A percentile compares a stretch with the other conserved stretches of the same genome.
Evolutionary conservation across 2,329 filamentous ascomycete species (phyloP).

Genomic region (Ophiostoma quercus): DNA sequence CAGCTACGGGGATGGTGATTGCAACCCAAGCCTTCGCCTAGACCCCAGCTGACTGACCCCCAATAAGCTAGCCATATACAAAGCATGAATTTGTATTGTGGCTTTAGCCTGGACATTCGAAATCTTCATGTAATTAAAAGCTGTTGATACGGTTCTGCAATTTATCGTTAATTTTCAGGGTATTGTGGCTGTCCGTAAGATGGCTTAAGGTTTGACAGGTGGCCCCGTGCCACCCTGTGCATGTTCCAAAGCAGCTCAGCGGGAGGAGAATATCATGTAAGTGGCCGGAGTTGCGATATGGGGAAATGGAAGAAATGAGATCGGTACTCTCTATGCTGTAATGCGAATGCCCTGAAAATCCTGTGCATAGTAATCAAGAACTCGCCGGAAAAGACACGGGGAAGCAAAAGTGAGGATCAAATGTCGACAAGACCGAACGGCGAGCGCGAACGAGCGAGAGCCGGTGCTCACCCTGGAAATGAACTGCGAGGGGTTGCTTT

Average conservation of each 20-base stretch:
- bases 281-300: background rate
- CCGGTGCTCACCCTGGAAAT: background rate
- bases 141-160: background rate
- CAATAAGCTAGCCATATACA: background rate
- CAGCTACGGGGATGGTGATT: slow-evolving; percentile 8
- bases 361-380: too few species aligned
- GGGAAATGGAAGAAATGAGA: background rate
- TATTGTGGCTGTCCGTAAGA: background rate
- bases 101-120: background rate
- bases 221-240: background rate
- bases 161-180: background rate
- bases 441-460: background rate
- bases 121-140: background rate
- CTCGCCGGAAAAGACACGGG: background rate
- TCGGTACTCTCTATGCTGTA: background rate
- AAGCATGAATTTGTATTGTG: background rate
- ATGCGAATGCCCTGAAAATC: too few species aligned
- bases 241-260: slow-evolving; percentile 1
- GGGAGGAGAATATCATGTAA: background rate
- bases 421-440: background rate
- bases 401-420: background rate
- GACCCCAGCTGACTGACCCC: slow-evolving; percentile 9
- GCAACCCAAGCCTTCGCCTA: background rate
- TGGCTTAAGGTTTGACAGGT: background rate
- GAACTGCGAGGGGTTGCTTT: background rate